phyloP scores from a whole-genome alignment of 75 land plant genomes.

The Pseudotsuga menziesii region DNA sequence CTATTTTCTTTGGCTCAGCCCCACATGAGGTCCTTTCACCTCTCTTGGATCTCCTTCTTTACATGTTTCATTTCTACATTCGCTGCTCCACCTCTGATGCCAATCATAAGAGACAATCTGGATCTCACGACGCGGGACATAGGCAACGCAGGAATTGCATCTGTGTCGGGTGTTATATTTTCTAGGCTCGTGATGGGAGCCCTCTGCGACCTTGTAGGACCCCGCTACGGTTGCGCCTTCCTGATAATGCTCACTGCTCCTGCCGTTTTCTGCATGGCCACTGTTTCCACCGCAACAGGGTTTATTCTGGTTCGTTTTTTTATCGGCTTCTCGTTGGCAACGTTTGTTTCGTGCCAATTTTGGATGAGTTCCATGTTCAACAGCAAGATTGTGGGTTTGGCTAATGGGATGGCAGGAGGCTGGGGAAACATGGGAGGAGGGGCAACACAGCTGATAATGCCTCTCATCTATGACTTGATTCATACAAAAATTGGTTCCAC shows the following conservation, averaged over 20 bases:
- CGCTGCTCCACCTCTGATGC: constrained; percentile 90
- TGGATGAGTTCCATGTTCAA: constrained; percentile 97
- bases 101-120: constrained; percentile 83
- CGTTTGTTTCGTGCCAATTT: constrained; percentile 89
- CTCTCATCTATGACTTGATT: constrained; percentile 58
- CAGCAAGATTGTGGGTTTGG: constrained; percentile 68
- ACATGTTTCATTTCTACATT: constrained; percentile 84
- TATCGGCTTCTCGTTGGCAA: constrained; percentile 87
- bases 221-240: constrained; percentile 73
- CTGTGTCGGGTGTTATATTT: constrained; percentile 76
- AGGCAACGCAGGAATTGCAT: constrained; percentile 80
- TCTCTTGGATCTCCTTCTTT: constrained; percentile 89
- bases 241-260: constrained; percentile 75
- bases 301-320: constrained; percentile 69
- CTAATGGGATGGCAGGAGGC: constrained; percentile 73
- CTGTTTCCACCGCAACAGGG: constrained; percentile 39
- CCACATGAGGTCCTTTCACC: constrained; percentile 87
- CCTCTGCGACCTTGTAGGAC: constrained; percentile 79
- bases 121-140: constrained; percentile 65
- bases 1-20: constrained; percentile 54
- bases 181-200: constrained; percentile 84
- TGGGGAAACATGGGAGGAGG: constrained; percentile 97
- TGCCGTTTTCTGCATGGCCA: constrained; percentile 72
- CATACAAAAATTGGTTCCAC: constrained; percentile 25
- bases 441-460: constrained; percentile 85